Evolutionary conservation across 768 basidiomycete species (phyloP).

Genomic region (Kwoniella heveanensis): DNA sequence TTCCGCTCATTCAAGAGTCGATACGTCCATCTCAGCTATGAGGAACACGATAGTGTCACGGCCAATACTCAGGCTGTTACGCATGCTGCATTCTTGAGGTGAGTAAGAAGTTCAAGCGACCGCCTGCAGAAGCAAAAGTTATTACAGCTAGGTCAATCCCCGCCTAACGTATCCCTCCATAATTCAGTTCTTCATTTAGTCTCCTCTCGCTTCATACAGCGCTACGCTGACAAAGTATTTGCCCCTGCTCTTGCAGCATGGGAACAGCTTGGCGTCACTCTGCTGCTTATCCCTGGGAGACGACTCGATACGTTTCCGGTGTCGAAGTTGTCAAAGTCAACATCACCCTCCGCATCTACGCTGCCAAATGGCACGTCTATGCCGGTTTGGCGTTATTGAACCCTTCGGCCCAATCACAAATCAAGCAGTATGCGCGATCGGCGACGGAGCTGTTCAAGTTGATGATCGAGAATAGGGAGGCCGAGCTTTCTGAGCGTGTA

Average conservation of each 20-base stretch:
- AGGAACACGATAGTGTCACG: slow-evolving; percentile 93
- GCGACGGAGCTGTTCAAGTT: slow-evolving; percentile 91
- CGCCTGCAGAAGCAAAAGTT: neutral
- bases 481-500: slow-evolving; percentile 68
- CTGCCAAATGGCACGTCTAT: slow-evolving; percentile 98
- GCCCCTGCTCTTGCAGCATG: slow-evolving; percentile 70
- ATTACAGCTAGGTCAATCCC: too few species aligned
- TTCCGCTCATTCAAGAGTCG: slow-evolving; percentile 77
- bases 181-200: too few species aligned
- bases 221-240: too few species aligned
- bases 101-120: slow-evolving; percentile 18
- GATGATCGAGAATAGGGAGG: slow-evolving; percentile 70
- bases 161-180: too few species aligned
- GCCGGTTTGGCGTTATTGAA: slow-evolving; percentile 98
- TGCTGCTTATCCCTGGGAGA: slow-evolving; percentile 87
- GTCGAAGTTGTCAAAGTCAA: slow-evolving; percentile 99
- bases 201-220: too few species aligned
- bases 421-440: slow-evolving; percentile 84
- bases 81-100: slow-evolving; percentile 96
- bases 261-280: slow-evolving; percentile 89
- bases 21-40: slow-evolving; percentile 90
- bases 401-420: slow-evolving; percentile 81
- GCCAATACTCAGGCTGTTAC: slow-evolving; percentile 99
- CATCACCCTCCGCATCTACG: slow-evolving; percentile 91
- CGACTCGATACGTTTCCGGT: slow-evolving; percentile 87